Evolutionary conservation across 2,329 filamentous ascomycete species (phyloP).

Genomic region (Venturia aucupariae): DNA sequence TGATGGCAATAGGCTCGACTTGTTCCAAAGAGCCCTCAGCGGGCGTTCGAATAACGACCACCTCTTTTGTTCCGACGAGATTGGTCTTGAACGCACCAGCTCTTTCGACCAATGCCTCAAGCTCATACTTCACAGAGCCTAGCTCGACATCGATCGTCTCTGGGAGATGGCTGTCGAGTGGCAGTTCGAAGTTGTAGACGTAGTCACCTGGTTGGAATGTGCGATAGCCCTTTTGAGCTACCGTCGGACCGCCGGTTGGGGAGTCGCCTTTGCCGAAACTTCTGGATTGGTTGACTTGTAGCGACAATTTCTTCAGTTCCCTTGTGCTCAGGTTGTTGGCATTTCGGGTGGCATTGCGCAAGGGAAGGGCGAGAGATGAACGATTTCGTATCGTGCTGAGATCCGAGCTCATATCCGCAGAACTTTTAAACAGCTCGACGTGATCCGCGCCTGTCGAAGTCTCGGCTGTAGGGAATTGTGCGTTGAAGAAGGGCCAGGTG

Average conservation of each 20-base stretch:
- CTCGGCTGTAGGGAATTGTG: slow-evolving; percentile 52
- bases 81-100: slow-evolving; percentile 87
- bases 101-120: slow-evolving; percentile 77
- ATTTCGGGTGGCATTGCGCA: not conserved
- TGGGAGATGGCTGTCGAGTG: slow-evolving; percentile 65
- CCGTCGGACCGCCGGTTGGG: slow-evolving; percentile 43
- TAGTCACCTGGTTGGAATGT: slow-evolving; percentile 71
- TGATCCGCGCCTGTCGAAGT: slow-evolving; percentile 54
- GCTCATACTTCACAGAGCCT: slow-evolving; percentile 77
- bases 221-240: slow-evolving; percentile 73
- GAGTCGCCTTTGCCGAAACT: slow-evolving; percentile 77
- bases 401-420: slow-evolving; percentile 23
- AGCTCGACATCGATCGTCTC: slow-evolving; percentile 84
- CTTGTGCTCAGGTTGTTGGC: slow-evolving; percentile 32
- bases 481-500: slow-evolving; percentile 87
- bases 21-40: slow-evolving; percentile 83
- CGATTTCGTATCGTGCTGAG: slow-evolving; percentile 17
- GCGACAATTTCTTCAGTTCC: slow-evolving; percentile 58
- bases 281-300: slow-evolving; percentile 71
- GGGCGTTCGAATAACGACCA: slow-evolving; percentile 74
- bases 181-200: slow-evolving; percentile 71
- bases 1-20: slow-evolving; percentile 88
- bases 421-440: slow-evolving; percentile 41
- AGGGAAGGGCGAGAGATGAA: slow-evolving; percentile 1
- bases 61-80: slow-evolving; percentile 70